phyloP scores from a whole-genome alignment of 805 yeast species.

The Ogataea angusta region DNA sequence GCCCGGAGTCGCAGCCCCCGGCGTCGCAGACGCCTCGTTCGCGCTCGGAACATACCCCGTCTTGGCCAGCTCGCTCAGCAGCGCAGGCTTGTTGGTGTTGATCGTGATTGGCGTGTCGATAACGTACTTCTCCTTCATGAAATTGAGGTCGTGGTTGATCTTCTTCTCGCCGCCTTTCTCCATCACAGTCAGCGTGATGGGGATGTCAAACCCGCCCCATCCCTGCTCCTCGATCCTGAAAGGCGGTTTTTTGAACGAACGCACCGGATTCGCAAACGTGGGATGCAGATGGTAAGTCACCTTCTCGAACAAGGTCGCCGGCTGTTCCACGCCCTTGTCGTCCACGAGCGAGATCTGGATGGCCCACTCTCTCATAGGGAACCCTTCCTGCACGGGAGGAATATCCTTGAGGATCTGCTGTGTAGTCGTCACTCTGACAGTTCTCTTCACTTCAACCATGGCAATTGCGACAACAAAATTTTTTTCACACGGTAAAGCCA shows the following conservation, averaged over 20 bases:
- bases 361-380: conserved; percentile 94
- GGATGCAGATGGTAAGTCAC: conserved; percentile 94
- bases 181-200: conserved; percentile 67
- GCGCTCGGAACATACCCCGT: conserved; percentile 71
- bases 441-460: conserved; percentile 67
- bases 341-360: conserved; percentile 74
- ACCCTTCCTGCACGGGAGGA: conserved; percentile 83
- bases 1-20: conserved; percentile 22
- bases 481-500: conserved; percentile 2
- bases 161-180: conserved; percentile 90
- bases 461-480: conserved; percentile 11
- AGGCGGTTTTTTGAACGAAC: conserved; percentile 78
- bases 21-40: conserved; percentile 31
- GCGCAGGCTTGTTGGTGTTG: conserved; percentile 70
- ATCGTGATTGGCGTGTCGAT: conserved; percentile 74
- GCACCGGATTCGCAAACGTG: conserved; percentile 85
- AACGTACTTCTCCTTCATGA: conserved; percentile 69
- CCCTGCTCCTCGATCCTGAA: conserved; percentile 89
- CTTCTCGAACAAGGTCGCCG: conserved; percentile 86
- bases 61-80: conserved; percentile 71
- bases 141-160: conserved; percentile 85
- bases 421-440: conserved; percentile 80
- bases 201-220: conserved; percentile 97
- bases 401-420: conserved; percentile 79
- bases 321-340: conserved; percentile 74